Evolutionary conservation across 345 rosid species (phyloP), one percentile per base, ranked within the genome.

Genomic region (Citrus hindsii): DNA sequence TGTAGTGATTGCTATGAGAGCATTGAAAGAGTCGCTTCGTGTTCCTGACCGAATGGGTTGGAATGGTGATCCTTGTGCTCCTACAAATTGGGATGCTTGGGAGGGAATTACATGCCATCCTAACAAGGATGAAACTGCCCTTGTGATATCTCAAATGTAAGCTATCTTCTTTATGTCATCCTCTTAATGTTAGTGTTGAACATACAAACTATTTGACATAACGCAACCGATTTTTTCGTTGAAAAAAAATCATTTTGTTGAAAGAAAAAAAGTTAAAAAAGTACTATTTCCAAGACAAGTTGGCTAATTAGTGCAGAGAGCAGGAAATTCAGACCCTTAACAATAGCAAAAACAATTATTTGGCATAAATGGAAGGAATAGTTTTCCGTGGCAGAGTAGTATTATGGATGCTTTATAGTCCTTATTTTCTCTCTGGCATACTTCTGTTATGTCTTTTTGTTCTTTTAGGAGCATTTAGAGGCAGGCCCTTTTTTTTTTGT

Each of bases 41-140:
- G 87, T 97, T 80, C 99, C 98, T 14, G 96, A 82, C 69, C 90
- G 98, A 69, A 94, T 97, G 99, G 99, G 99, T 60, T 97, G 99
- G 99, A 94, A 92, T 80, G 99, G 99, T 67, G 98, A 97, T 86
- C 99, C 99, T 14, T 97, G 99, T 83, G 96, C 99, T 79, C 99
- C 99, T 64, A 93, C 94, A 30, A 89, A 77, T 69, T 97, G 99
- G 99, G 94, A 93, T 83, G 98, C 98, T 84, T 97, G 99, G 99
- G 99, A 97, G 83, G 99, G 99, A 78, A 94, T 94, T 76, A 87
- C 91, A 40, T 97, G 99, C 79, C 91, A 80, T 38, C 82, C 88
- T 65, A 89, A 87, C 87, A 82, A 89, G 79, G 79, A 85, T 72
- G 93, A 85, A 80, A 86, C 90, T 79, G 92, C 88, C 42, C 96